Percentiles rank a stretch among this genome's conserved stretches.
Evolutionary conservation across 1,284 basidiomycete species (phyloP).

Genomic region (Fomitopsis pinicola): DNA sequence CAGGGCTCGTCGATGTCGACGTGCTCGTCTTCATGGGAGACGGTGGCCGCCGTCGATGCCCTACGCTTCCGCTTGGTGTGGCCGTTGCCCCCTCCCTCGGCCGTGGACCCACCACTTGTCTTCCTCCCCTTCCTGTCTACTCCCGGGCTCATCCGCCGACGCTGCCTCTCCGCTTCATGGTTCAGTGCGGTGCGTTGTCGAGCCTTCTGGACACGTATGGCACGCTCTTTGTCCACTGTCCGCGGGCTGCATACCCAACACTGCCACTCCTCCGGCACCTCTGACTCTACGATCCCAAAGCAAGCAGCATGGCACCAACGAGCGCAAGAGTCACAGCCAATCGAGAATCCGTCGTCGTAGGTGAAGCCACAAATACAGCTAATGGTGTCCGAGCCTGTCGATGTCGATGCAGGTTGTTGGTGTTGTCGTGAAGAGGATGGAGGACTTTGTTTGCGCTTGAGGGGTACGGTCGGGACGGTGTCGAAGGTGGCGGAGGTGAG

Average conservation of each 20-base stretch:
- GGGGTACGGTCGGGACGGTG: slow-evolving; percentile 33
- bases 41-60: slow-evolving; percentile 29
- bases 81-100: slow-evolving; percentile 29
- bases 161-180: slow-evolving; percentile 17
- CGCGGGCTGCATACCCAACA: slow-evolving; percentile 60
- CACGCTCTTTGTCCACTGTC: slow-evolving; percentile 41
- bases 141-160: slow-evolving; percentile 36
- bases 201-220: slow-evolving; percentile 41
- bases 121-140: slow-evolving; percentile 42
- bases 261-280: slow-evolving; percentile 72
- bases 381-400: slow-evolving; percentile 38
- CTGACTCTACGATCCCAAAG: slow-evolving; percentile 66
- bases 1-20: slow-evolving; percentile 46
- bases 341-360: slow-evolving; percentile 88
- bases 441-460: slow-evolving; percentile 34
- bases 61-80: slow-evolving; percentile 37
- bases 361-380: slow-evolving; percentile 71
- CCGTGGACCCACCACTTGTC: slow-evolving; percentile 34
- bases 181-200: slow-evolving; percentile 22
- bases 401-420: slow-evolving; percentile 11
- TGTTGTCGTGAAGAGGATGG: slow-evolving; percentile 5
- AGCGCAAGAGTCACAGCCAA: slow-evolving; percentile 86
- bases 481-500: slow-evolving; percentile 31
- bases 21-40: slow-evolving; percentile 39
- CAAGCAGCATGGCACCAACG: slow-evolving; percentile 92